Evolutionary conservation across 2,329 filamentous ascomycete genomes (phyloP).

Genomic region (Exophiala calicioides): DNA sequence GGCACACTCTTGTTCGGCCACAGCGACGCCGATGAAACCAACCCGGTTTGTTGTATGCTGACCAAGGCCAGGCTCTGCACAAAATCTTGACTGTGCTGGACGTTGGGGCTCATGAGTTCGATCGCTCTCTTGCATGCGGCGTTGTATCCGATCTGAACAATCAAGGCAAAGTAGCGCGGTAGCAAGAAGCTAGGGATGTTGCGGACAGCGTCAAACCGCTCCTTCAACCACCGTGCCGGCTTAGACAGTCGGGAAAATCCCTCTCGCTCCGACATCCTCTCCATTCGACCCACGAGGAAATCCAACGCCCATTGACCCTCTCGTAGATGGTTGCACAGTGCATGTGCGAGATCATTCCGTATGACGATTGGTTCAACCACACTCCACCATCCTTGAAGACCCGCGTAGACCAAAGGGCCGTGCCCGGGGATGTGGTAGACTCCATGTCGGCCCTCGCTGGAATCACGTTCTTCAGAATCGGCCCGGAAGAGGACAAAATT

Average conservation of each 20-base stretch:
- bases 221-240: constrained; percentile 75
- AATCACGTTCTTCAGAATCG: constrained; percentile 82
- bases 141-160: constrained; percentile 82
- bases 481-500: constrained; percentile 92
- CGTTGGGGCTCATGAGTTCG: constrained; percentile 73
- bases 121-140: constrained; percentile 78
- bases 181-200: constrained; percentile 84
- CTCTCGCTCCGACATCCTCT: constrained; percentile 66
- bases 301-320: constrained; percentile 91
- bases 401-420: constrained; percentile 87
- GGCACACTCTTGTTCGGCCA: constrained; percentile 84
- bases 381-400: constrained; percentile 99
- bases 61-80: constrained; percentile 86
- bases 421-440: constrained; percentile 82
- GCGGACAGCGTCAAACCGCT: constrained; percentile 83
- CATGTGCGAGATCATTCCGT: constrained; percentile 89
- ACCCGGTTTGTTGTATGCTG: constrained; percentile 85
- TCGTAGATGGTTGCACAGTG: constrained; percentile 88
- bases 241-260: constrained; percentile 64
- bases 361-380: constrained; percentile 79
- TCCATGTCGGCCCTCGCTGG: constrained; percentile 78
- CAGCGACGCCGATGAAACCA: constrained; percentile 84
- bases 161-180: constrained; percentile 88
- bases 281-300: constrained; percentile 76
- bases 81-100: constrained; percentile 83